Evolutionary conservation across 805 yeast genomes (phyloP), one percentile per base, ranked within the genome.

Genomic region (Peterozyma xylosa): DNA sequence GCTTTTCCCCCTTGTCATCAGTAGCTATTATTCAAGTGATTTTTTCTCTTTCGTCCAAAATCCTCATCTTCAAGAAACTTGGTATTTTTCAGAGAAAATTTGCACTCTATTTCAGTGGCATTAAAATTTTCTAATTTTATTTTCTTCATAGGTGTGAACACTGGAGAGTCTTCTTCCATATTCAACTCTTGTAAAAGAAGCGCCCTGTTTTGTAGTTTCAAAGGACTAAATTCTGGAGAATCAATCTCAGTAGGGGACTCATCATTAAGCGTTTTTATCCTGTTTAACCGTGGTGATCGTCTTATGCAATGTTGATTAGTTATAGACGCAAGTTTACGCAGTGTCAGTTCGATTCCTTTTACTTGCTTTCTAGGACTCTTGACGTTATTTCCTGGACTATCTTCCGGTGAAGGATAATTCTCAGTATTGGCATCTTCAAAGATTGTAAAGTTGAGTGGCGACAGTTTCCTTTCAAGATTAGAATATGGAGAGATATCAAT

Each of bases 321-420:
- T 13, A 32, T 32, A 14, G 34, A 4, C 15, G 34, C 9, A 13
- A 32, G 15, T 13, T 32, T 32, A 4, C 15, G 13, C 13, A 32
- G 14, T 14, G 34, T 32, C 15, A 14, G 15, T 13, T 13, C 15
- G 9, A 32, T 9, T 11, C 15, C 15, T 32, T 32, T 32, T 5
- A 13, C 32, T 17, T 32, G 11, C 15, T 40, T 39, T 15, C 46
- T 35, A 30, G 46, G 46, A 7, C 43, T 36, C 17, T 37, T 44
- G 9, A 14, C 13, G 5, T 4, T 11, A 29, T 35, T 30, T 35
- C 21, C 11, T 2, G 43, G 43, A 18, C 38, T 33, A 13, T 32
- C 18, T 11, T 39, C 43, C 16, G 46, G 43, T 5, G 46, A 36
- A 9, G 32, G 33, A 18, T 41, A 41, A 5, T 18, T 10, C 13